A percentile compares a stretch with the other conserved stretches of the same genome.
Conservation (phyloP, 495 filamentous ascomycete genomes). For the Penicillium simplicissimum region DNA sequence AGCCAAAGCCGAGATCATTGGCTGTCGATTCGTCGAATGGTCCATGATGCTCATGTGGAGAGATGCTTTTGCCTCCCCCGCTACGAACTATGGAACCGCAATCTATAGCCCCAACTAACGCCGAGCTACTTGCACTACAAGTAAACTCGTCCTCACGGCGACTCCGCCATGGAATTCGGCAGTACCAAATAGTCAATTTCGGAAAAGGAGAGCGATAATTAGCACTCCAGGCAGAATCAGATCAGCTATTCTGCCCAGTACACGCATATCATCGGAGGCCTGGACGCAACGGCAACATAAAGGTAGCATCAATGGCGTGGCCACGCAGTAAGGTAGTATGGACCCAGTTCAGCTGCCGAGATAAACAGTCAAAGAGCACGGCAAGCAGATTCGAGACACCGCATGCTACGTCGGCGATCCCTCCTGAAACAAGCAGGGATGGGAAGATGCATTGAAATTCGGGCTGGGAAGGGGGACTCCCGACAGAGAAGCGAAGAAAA, state of each 20-base stretch:
- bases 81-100: background rate
- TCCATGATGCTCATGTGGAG: conserved; percentile 3
- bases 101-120: background rate
- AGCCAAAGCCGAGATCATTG: background rate
- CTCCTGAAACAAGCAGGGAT: conserved; percentile 20
- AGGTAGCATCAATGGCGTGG: conserved; percentile 18
- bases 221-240: background rate
- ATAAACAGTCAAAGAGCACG: background rate
- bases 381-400: background rate
- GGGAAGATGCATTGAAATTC: background rate
- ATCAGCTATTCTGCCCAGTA: background rate
- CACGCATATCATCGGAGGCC: conserved; percentile 2
- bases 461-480: background rate
- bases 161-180: background rate
- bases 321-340: conserved; percentile 14
- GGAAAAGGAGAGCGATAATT: background rate
- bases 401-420: conserved; percentile 17
- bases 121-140: background rate
- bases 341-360: conserved; percentile 8
- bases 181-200: background rate
- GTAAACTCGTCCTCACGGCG: background rate
- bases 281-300: conserved; percentile 22
- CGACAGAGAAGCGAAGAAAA: background rate
- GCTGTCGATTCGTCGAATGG: background rate
- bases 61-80: background rate